Evolutionary conservation across 2,329 filamentous ascomycete genomes (phyloP), one percentile per base, ranked within the genome.

Genomic region (Talaromyces sp.): DNA sequence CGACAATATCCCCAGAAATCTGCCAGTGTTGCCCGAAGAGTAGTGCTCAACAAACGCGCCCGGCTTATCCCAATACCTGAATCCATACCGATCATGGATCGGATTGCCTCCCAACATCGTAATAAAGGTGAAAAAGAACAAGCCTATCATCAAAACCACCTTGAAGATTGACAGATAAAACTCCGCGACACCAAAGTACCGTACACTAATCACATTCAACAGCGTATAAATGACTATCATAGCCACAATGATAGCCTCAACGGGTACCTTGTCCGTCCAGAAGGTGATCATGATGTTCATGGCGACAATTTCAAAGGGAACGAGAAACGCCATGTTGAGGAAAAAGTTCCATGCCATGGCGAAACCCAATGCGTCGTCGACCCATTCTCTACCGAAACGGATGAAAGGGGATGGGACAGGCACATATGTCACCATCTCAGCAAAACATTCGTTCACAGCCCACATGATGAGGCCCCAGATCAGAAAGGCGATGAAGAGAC

Each of bases 381-480:
- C 90, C 80, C 92, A 95, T 59, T 91, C 85, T 66, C 87, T 85
- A 19, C 91, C 90, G 73, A 93, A 94, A 72, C 90, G 90, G 67
- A 90, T 90, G 78, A 95, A 95, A 70, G 91, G 91, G 73, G 89
- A 87, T 62, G 87, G 85, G 71, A 93, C 83, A 60, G 91, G 92
- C 37, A 95, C 77, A 90, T 90, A 95, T 61, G 91, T 86, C 8
- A 91, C 90, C 90, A 95, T 95, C 77, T 94, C 91, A 67, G 91
- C 91, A 3, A 95, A 50, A 9, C 62, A 64, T 10, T 64, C 56
- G 45, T 64, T 64, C 2, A 60, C 62, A 2, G 71, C 59, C 65
- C 76, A 66, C 67, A 77, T 68, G 41, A 78, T 69, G 9, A 70
- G 64, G 27, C 62, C 56, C 54, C 56, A 64, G 33, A 60, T 64